Evolutionary conservation across 495 filamentous ascomycete genomes (phyloP).

Genomic region (Glarea lozoyensis): DNA sequence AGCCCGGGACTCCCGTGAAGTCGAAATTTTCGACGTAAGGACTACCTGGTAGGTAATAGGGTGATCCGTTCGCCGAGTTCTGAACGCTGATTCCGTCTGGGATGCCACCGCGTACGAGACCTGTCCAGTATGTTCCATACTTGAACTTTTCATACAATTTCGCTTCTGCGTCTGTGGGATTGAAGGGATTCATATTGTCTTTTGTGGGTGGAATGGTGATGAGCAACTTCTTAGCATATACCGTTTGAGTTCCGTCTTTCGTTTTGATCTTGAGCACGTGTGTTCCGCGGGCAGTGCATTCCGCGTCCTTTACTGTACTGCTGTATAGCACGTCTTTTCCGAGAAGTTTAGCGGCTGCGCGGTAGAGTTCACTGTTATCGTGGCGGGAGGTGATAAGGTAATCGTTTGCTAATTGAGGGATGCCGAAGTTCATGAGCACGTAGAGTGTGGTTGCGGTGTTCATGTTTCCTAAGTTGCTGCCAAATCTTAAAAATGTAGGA

Average conservation of each 20-base stretch:
- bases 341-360: constrained; percentile 24
- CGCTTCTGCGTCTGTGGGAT: constrained; percentile 27
- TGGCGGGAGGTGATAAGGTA: constrained; percentile 26
- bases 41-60: constrained; percentile 21
- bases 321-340: constrained; percentile 23
- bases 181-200: constrained; percentile 26
- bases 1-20: neutral
- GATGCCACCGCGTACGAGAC: constrained; percentile 29
- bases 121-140: constrained; percentile 35
- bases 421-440: constrained; percentile 17
- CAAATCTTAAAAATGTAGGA: constrained; percentile 3
- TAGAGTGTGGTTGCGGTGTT: constrained; percentile 21
- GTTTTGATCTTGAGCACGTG: constrained; percentile 28
- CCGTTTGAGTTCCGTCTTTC: constrained; percentile 24
- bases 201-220: constrained; percentile 33
- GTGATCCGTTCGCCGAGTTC: constrained; percentile 25
- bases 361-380: constrained; percentile 35
- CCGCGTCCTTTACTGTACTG: constrained; percentile 22
- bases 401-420: constrained; percentile 14
- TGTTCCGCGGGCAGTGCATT: constrained; percentile 15
- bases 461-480: constrained; percentile 17
- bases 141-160: constrained; percentile 30
- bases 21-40: neutral
- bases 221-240: constrained; percentile 37
- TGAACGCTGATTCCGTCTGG: constrained; percentile 13